Conservation (phyloP, 2,329 filamentous ascomycete genomes). For the Colletotrichum sp. region DNA sequence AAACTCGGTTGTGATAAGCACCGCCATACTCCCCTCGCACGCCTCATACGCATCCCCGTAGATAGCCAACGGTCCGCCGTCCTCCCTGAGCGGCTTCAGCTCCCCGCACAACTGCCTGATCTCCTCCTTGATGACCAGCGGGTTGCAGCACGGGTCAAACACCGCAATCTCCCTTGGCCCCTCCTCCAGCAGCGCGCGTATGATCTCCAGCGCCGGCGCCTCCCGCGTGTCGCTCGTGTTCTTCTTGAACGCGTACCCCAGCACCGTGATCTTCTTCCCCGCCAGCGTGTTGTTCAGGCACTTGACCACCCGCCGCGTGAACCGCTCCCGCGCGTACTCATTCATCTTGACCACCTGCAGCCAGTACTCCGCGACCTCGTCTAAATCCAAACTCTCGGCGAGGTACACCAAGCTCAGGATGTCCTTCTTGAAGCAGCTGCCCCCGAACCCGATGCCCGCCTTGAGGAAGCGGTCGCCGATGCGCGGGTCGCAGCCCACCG, state of each 20-base stretch:
- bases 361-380: conserved; percentile 80
- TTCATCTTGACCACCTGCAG: conserved; percentile 76
- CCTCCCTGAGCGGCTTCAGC: conserved; percentile 31
- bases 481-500: conserved; percentile 71
- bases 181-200: conserved; percentile 69
- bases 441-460: conserved; percentile 78
- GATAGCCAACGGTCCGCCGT: conserved; percentile 50
- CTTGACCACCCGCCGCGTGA: conserved; percentile 68
- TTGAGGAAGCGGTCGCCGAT: conserved; percentile 77
- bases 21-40: conserved; percentile 52
- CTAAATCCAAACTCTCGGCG: conserved; percentile 70
- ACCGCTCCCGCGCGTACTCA: conserved; percentile 73
- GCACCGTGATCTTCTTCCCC: conserved; percentile 73
- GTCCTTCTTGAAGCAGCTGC: conserved; percentile 84
- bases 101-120: conserved; percentile 46
- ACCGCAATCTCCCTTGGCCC: conserved; percentile 68
- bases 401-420: conserved; percentile 78
- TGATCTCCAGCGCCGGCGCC: conserved; percentile 70
- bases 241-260: conserved; percentile 83
- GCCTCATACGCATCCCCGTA: conserved; percentile 54
- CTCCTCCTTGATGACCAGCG: conserved; percentile 53
- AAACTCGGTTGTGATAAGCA: conserved; percentile 61
- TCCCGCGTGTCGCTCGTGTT: conserved; percentile 78
- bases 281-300: conserved; percentile 72
- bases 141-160: conserved; percentile 69